Evolutionary conservation across 2,329 filamentous ascomycete genomes (phyloP).

Genomic region (Xylaria multiplex): DNA sequence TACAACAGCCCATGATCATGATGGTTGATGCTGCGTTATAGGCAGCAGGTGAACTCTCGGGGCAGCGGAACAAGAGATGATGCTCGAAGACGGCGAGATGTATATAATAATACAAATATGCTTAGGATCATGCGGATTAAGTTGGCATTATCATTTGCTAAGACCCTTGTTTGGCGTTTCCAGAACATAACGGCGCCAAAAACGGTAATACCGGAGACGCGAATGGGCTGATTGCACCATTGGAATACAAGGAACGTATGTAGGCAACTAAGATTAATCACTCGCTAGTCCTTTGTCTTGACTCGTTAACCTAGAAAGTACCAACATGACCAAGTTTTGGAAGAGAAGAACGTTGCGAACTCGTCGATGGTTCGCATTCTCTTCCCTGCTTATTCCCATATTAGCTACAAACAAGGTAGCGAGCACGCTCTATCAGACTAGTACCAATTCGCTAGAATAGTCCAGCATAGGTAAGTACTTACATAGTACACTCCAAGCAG

Average conservation of each 20-base stretch:
- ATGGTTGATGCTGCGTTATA: background rate
- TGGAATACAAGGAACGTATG: slow-evolving; percentile 10
- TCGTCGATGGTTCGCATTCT: background rate
- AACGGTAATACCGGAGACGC: background rate
- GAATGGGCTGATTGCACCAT: slow-evolving; percentile 3
- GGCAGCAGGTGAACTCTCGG: background rate
- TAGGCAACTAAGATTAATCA: background rate
- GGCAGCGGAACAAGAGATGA: background rate
- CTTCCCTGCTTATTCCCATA: slow-evolving; percentile 19
- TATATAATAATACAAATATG: background rate
- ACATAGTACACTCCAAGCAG: no score
- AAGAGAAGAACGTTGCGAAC: background rate
- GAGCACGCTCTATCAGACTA: slow-evolving; percentile 13
- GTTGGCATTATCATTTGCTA: background rate
- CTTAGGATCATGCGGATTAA: background rate
- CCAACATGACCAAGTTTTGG: background rate
- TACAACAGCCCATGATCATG: no score
- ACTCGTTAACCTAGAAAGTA: background rate
- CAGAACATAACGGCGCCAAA: background rate
- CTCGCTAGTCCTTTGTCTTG: background rate
- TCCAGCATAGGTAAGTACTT: no score
- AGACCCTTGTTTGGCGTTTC: background rate
- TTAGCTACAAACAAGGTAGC: slow-evolving; percentile 8
- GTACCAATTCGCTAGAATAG: slow-evolving; percentile 2
- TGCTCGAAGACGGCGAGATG: background rate